Conservation (phyloP, 345 rosid species). For the Balakata baccata region DNA sequence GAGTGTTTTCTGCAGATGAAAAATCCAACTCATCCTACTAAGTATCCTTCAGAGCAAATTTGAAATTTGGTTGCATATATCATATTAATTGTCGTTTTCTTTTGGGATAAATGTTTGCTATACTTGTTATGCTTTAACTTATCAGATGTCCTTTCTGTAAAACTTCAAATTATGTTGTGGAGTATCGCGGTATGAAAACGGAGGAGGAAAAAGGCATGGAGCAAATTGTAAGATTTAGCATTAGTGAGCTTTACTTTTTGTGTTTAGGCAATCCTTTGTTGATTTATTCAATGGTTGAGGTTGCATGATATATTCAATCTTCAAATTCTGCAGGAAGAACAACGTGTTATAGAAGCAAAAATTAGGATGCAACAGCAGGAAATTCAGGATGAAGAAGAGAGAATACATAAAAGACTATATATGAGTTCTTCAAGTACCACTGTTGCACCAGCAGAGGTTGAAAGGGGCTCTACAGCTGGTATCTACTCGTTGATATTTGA, state of each 20-base stretch:
- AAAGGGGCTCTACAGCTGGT: constrained; percentile 58
- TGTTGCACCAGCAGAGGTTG: constrained; percentile 50
- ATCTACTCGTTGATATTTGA: constrained; percentile 5
- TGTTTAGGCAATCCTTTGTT: neutral
- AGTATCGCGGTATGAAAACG: constrained; percentile 83
- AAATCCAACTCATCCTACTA: constrained; percentile 90
- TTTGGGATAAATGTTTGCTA: neutral
- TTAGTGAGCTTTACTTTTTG: constrained; percentile 4
- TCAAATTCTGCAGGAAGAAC: constrained; percentile 70
- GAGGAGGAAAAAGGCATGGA: constrained; percentile 97
- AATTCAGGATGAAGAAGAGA: constrained; percentile 83
- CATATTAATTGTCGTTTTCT: neutral
- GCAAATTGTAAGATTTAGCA: constrained; percentile 68
- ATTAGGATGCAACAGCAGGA: constrained; percentile 84
- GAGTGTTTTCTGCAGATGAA: constrained; percentile 99
- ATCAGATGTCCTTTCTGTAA: constrained; percentile 95
- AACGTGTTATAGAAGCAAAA: constrained; percentile 93
- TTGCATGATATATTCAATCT: neutral
- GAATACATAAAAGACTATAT: constrained; percentile 72
- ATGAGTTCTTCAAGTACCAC: constrained; percentile 56
- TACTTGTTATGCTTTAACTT: constrained; percentile 50
- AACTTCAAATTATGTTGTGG: constrained; percentile 93
- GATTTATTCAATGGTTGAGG: neutral
- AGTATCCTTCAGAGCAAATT: constrained; percentile 70
- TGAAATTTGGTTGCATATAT: constrained; percentile 11